Conservation (phyloP, 139 green algal species). For the Pseudopediastrum boryanum region DNA sequence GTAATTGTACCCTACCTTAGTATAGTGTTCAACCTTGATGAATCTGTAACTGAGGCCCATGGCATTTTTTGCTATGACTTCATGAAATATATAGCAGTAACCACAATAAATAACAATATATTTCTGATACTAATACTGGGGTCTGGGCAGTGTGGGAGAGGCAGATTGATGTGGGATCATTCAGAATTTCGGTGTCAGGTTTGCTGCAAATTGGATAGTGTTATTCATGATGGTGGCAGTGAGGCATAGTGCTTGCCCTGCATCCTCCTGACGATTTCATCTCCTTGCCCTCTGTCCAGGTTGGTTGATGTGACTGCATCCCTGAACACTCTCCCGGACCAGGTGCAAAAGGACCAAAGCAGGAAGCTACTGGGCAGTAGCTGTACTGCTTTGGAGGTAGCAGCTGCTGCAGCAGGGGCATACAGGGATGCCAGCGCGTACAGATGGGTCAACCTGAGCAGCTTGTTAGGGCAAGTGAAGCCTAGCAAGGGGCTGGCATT, state of each 20-base stretch:
- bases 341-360: constrained; percentile 2
- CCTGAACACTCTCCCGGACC: constrained; percentile 20
- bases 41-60: too few species aligned
- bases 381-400: constrained; percentile 48
- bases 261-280: not conserved
- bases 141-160: too few species aligned
- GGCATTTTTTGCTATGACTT: too few species aligned
- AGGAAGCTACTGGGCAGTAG: constrained; percentile 2
- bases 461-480: constrained; percentile 64
- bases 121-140: too few species aligned
- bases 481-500: too few species aligned
- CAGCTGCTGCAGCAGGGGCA: constrained; percentile 40
- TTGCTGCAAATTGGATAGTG: not conserved
- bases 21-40: too few species aligned
- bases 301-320: constrained; percentile 63
- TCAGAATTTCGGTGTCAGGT: not conserved
- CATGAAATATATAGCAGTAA: too few species aligned
- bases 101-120: too few species aligned
- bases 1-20: too few species aligned
- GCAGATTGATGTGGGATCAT: not conserved
- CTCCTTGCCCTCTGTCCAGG: not conserved
- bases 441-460: constrained; percentile 74
- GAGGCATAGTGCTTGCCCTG: not conserved
- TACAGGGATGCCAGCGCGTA: constrained; percentile 60
- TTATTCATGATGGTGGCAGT: too few species aligned